Percentiles rank a stretch among this genome's conserved stretches.
Evolutionary conservation across 768 basidiomycete species (phyloP).

Genomic region (Pleurotus ostreatus): DNA sequence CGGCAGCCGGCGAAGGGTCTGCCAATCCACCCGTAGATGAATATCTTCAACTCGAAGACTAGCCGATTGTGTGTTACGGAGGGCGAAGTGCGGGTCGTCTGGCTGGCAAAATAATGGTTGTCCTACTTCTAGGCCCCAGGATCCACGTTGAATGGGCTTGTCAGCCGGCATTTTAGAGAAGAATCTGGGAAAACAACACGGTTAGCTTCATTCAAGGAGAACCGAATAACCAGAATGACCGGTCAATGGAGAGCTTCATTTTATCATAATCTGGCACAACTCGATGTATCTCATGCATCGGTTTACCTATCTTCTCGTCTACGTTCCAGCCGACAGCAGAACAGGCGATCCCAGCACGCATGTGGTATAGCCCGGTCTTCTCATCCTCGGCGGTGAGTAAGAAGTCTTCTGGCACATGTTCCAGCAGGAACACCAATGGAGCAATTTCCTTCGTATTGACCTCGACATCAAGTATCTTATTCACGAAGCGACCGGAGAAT

Average conservation of each 20-base stretch:
- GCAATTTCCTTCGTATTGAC: conserved; percentile 23
- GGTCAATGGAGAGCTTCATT: conserved; percentile 45
- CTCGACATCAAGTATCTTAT: conserved; percentile 33
- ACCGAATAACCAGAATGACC: conserved; percentile 23
- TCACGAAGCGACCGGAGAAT: conserved; percentile 33
- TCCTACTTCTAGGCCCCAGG: conserved; percentile 49
- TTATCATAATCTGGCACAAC: conserved; percentile 50
- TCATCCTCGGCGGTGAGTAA: conserved; percentile 37
- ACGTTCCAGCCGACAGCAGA: conserved; percentile 51
- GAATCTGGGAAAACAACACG: conserved; percentile 24
- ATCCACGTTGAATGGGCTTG: conserved; percentile 50
- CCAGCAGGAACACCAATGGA: conserved; percentile 40
- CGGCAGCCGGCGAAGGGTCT: conserved; percentile 47
- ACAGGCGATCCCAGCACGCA: conserved; percentile 41
- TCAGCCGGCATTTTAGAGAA: conserved; percentile 43
- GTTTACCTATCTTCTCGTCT: conserved; percentile 40
- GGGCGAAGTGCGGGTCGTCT: conserved; percentile 30
- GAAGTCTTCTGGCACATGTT: conserved; percentile 53
- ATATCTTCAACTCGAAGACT: conserved; percentile 36
- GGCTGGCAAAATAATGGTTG: conserved; percentile 42
- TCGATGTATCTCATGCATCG: conserved; percentile 40
- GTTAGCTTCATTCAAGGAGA: background rate
- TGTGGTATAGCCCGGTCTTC: conserved; percentile 36
- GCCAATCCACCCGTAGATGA: conserved; percentile 51
- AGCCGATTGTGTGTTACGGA: conserved; percentile 28